Base-by-base conservation (phyloP, 768 basidiomycete species). In the Daedalea quercina region DNA sequence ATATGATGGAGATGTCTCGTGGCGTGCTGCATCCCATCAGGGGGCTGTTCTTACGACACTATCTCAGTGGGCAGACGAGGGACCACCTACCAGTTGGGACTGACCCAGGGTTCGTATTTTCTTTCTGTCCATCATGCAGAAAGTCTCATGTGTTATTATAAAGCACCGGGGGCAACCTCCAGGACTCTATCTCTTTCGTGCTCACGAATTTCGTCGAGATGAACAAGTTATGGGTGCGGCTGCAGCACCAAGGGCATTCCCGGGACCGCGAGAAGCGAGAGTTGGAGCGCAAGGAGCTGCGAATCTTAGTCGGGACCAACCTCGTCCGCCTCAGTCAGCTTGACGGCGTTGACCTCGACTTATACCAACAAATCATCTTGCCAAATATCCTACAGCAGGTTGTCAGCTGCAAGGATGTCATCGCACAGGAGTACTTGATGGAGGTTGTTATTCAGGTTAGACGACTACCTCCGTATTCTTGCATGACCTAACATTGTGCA, bases 1-100 rank as follows among this genome's bases (percentile, higher is more conserved):
- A 99, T 70, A 97, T 98, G 95, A 88, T 99, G 88, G 96, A 99
- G 70, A 98, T 98, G 96, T 93, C 93, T 33, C 77, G 94, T 19
- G 96, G 96, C 55, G 93, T 99, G 3, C 77, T 98, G 57, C 94
- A 98, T 67, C 95, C 96, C n/a, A 92, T 94, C 47, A 79, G 96
- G 44, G 96, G 96, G 17, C 73, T 99, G 31, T 99, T 99, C 71
- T 75, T 99, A 33, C 79, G 95, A 24, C 95, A 99, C 66, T 98
- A 98, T 69, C 82, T 98, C 31, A 93, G 90, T 54, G 95, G 96
- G 13, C 94, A 98, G 73, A 98, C 96, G 15, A 79, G 94, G 58
- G 94, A 97, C 64, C 84, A 95, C 65, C 71, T 99, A n/a, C 96
- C 96, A 1, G 68, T 94, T n/a, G 92, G 92, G 8, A 67, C 73